Evolutionary conservation across 371 early-diverging fungal species (phyloP), one percentile per base, ranked within the genome.

Genomic region (Actinomucor elegans): DNA sequence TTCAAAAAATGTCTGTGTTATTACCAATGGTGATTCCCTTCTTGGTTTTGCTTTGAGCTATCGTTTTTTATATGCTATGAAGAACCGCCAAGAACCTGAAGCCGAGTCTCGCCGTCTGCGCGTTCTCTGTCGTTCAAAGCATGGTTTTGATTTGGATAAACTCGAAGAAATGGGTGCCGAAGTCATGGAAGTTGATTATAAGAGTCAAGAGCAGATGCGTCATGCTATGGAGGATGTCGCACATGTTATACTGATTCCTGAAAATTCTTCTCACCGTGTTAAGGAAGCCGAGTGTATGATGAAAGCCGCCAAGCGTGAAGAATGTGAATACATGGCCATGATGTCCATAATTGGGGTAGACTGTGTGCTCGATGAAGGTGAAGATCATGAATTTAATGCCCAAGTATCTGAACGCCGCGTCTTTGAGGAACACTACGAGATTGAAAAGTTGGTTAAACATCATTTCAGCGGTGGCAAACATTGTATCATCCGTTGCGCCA

Each of bases 331-430:
- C 31, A 11, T 75, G 26, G 49, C 48, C 15, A 42, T 75, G 59
- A 21, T 67, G 26, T 75, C 75, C 8, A n/a, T n/a, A n/a, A 47
- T 69, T 53, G 69, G 67, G 45, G 60, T 64, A 41, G 67, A 73
- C 7, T 45, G 46, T 27, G 28, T 59, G 14, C 41, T 57, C 28
- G 14, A 57, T n/a, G n/a, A n/a, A n/a, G n/a, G n/a, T n/a, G n/a
- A n/a, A n/a, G n/a, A n/a, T 36, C n/a, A 15, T 15, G 36, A 36
- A 36, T n/a, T 36, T 15, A n/a, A n/a, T n/a, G 31, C 8, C 31
- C 31, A 44, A 44, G 44, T 14, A 3, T 48, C 26, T 41, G 41
- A 52, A 7, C 56, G 36, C 61, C 57, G 41, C 26, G 45, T 56
- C 29, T 14, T 74, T 20, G 11, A 42, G 18, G 57, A 70, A 26